Evolutionary conservation across 2,329 filamentous ascomycete genomes (phyloP).

Genomic region (Claviceps sp.): DNA sequence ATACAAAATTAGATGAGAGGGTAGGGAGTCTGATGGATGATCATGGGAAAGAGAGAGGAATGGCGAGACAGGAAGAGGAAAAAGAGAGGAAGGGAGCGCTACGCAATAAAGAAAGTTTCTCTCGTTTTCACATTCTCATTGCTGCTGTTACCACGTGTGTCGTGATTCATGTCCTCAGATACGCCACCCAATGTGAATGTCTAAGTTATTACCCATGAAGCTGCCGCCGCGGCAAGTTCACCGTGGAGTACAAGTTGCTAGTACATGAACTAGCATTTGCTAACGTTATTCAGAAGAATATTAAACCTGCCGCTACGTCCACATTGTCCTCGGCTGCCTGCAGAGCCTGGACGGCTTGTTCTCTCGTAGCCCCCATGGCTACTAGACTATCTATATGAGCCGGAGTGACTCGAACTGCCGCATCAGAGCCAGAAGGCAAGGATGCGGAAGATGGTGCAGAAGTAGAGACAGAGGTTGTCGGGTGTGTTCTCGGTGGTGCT

Average conservation of each 20-base stretch:
- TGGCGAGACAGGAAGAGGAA: not conserved
- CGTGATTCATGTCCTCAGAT: not conserved
- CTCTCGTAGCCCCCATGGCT: constrained; percentile 61
- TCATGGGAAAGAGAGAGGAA: not conserved
- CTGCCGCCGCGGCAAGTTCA: not conserved
- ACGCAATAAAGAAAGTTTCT: not conserved
- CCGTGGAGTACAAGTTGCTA: too few relatives aligned
- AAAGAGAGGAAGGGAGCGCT: not conserved
- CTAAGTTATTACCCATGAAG: not conserved
- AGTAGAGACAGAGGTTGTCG: constrained; percentile 9
- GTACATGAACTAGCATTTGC: not conserved
- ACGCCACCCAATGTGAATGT: not conserved
- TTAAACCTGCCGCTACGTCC: constrained; percentile 35
- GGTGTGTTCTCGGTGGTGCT: constrained; percentile 10
- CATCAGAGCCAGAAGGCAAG: constrained; percentile 10
- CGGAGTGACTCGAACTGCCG: constrained; percentile 31
- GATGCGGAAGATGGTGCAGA: constrained; percentile 12
- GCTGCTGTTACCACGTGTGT: not conserved
- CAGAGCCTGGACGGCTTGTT: constrained; percentile 67
- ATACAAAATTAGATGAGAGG: constrained; percentile 68
- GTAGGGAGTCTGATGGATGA: not conserved
- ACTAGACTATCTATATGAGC: constrained; percentile 65
- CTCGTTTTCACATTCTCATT: not conserved
- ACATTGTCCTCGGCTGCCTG: constrained; percentile 76
- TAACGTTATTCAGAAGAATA: constrained; percentile 6